Evolutionary conservation across 2,329 filamentous ascomycete genomes (phyloP).

Genomic region (Phialemoniopsis sp.): DNA sequence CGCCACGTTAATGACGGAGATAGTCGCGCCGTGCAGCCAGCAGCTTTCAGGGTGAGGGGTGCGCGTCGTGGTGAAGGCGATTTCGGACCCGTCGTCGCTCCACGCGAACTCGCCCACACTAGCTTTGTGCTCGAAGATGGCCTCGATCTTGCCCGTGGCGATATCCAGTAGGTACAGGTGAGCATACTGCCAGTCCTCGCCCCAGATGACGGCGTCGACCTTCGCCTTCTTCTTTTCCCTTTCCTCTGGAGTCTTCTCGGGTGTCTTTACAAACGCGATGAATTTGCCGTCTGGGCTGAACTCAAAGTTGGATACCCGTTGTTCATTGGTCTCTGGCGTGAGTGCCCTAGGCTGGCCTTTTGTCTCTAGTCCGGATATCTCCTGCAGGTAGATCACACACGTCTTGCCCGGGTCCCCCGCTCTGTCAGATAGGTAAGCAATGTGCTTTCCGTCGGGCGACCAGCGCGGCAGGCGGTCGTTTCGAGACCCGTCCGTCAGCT

Average conservation of each 20-base stretch:
- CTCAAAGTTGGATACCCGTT: neutral
- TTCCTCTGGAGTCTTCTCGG: conserved; percentile 22
- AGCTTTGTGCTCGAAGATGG: conserved; percentile 1
- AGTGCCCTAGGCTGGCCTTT: conserved; percentile 1
- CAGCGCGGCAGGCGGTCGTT: no score
- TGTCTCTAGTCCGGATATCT: no score
- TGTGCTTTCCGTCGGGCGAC: no score
- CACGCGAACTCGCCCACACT: conserved; percentile 15
- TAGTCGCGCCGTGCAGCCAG: conserved; percentile 12
- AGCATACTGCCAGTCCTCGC: conserved; percentile 24
- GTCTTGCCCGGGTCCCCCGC: no score
- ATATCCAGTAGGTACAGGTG: conserved; percentile 24
- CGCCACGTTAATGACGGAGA: conserved; percentile 9
- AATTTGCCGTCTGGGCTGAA: conserved; percentile 21
- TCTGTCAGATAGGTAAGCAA: no score
- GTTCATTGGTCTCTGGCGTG: conserved; percentile 1
- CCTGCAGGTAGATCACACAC: no score
- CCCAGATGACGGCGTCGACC: conserved; percentile 28
- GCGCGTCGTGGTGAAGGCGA: conserved; percentile 14
- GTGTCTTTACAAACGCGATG: conserved; percentile 25
- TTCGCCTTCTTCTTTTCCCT: conserved; percentile 22
- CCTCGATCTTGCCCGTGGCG: conserved; percentile 15
- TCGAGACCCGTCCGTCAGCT: no score
- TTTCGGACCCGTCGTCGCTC: conserved; percentile 15
- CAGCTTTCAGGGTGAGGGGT: conserved; percentile 19